A percentile compares a stretch with the other conserved stretches of the same genome.
Evolutionary conservation across 805 yeast genomes (phyloP).

Genomic region (Hemisphaericaspora nanyangensis): DNA sequence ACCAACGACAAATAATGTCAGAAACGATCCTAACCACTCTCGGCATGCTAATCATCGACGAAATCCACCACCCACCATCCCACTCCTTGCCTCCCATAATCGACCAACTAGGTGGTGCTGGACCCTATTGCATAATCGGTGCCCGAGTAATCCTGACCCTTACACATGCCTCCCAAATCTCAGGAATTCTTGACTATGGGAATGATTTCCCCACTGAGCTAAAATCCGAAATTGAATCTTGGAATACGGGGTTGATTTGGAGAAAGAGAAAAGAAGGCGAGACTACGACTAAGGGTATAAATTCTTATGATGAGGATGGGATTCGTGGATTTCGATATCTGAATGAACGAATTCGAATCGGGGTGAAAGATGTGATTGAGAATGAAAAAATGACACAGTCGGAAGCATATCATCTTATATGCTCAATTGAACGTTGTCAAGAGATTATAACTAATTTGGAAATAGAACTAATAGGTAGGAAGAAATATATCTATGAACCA

Average conservation of each 20-base stretch:
- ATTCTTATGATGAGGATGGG: conserved; percentile 63
- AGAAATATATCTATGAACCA: conserved; percentile 78
- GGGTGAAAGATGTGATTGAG: conserved; percentile 48
- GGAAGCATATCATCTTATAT: conserved; percentile 63
- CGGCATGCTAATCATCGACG: conserved; percentile 92
- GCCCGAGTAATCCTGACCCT: conserved; percentile 53
- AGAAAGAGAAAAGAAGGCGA: conserved; percentile 51
- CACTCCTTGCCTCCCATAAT: conserved; percentile 28
- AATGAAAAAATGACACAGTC: conserved; percentile 32
- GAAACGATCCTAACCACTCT: conserved; percentile 51
- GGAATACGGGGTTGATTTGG: conserved; percentile 61
- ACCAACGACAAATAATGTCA: too few relatives aligned
- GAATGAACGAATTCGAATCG: conserved; percentile 59
- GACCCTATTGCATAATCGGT: conserved; percentile 76
- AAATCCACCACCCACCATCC: conserved; percentile 55
- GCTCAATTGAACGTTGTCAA: conserved; percentile 61
- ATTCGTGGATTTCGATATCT: conserved; percentile 52
- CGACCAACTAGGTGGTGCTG: conserved; percentile 86
- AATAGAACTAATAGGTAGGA: conserved; percentile 17
- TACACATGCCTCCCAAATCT: conserved; percentile 32
- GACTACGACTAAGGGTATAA: conserved; percentile 78
- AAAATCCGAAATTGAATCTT: conserved; percentile 42
- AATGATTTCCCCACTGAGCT: conserved; percentile 61
- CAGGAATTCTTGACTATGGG: conserved; percentile 79
- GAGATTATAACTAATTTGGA: conserved; percentile 42